Percentiles rank a stretch among this genome's conserved stretches.
These are phyloP conservation scores for Dimocarpus longan DNA, from an alignment of 345 rosid species.

Conservation along the genomic window DNA sequence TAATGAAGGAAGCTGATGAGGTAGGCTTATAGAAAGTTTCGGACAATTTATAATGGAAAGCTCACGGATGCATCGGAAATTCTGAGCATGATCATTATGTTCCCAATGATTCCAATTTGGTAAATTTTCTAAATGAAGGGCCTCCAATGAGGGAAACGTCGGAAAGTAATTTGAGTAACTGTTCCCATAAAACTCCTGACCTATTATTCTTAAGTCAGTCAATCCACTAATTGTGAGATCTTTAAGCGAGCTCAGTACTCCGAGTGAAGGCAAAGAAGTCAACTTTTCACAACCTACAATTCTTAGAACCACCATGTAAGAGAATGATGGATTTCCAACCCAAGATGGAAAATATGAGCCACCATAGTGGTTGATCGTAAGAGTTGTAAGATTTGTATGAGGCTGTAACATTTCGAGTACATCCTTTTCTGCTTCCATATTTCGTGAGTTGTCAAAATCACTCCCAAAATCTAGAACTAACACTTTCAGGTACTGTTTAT, in stretches of 20 bases:
- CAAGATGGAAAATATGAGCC: not conserved
- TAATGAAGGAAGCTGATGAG: not conserved
- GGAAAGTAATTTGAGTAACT: not conserved
- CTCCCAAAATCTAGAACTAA: not conserved
- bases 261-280: not conserved
- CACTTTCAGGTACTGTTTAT: not conserved
- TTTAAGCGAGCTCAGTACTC: not conserved
- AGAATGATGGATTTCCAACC: not conserved
- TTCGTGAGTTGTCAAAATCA: not conserved
- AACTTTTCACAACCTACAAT: not conserved
- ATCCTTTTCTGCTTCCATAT: not conserved
- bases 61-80: not conserved
- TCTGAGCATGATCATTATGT: not conserved
- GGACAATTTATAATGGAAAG: not conserved
- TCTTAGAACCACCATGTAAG: not conserved
- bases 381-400: not conserved
- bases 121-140: not conserved
- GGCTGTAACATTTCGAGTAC: not conserved
- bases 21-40: not conserved
- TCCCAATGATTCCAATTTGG: not conserved
- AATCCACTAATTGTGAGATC: not conserved
- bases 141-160: not conserved
- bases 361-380: not conserved
- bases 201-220: not conserved
- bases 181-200: not conserved